Percentiles rank a stretch among this genome's conserved stretches.
Evolutionary conservation across 2,329 filamentous ascomycete species (phyloP).

Genomic region (Rachicladosporium sp.): DNA sequence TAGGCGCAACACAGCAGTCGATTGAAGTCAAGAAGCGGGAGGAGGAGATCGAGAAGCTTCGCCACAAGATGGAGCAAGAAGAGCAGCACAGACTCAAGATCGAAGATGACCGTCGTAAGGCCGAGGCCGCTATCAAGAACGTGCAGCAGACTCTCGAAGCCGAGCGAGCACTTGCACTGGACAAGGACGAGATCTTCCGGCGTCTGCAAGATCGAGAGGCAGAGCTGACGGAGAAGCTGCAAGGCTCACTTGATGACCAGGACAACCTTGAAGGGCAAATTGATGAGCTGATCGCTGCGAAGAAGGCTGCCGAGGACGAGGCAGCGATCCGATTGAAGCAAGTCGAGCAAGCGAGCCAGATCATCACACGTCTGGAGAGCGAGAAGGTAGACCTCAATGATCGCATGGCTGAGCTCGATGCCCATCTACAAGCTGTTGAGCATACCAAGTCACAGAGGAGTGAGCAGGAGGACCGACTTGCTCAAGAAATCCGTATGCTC

Average conservation of each 20-base stretch:
- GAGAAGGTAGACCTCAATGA: constrained; percentile 67
- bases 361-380: constrained; percentile 74
- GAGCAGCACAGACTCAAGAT: constrained; percentile 61
- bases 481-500: constrained; percentile 79
- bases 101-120: constrained; percentile 81
- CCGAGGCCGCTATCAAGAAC: constrained; percentile 73
- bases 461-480: constrained; percentile 61
- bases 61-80: constrained; percentile 71
- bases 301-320: constrained; percentile 77
- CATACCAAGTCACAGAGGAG: constrained; percentile 60
- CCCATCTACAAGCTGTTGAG: constrained; percentile 57
- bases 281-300: constrained; percentile 75
- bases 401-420: constrained; percentile 57
- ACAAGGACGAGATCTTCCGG: constrained; percentile 99
- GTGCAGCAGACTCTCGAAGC: constrained; percentile 93
- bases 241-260: constrained; percentile 85
- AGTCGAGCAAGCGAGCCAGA: constrained; percentile 77
- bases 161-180: constrained; percentile 84
- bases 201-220: constrained; percentile 84
- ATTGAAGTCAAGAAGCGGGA: constrained; percentile 92
- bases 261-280: constrained; percentile 88
- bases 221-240: constrained; percentile 84
- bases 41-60: constrained; percentile 79
- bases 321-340: constrained; percentile 67
- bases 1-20: constrained; percentile 83